Conservation (phyloP, 2,329 filamentous ascomycete species). For the Byssochlamys sp. region DNA sequence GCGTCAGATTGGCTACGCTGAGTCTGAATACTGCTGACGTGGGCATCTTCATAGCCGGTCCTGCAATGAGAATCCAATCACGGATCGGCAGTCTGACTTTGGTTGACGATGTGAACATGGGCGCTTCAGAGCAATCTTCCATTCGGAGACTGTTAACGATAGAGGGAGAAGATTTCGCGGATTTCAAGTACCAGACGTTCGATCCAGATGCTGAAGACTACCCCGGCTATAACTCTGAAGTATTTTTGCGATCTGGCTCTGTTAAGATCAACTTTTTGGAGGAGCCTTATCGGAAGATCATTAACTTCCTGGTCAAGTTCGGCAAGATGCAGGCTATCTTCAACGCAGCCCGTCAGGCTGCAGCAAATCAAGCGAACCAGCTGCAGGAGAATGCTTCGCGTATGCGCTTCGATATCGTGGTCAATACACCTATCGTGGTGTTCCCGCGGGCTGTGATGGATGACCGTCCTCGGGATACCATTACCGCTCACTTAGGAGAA, state of each 20-base stretch:
- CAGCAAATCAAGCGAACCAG: conserved; percentile 84
- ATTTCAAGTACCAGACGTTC: conserved; percentile 96
- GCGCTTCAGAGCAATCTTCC: conserved; percentile 69
- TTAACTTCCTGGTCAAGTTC: conserved; percentile 96
- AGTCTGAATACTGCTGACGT: conserved; percentile 88
- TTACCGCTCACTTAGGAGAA: conserved; percentile 90
- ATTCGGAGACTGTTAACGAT: conserved; percentile 85
- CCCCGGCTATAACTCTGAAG: conserved; percentile 86
- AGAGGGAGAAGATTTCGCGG: conserved; percentile 86
- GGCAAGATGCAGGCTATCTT: conserved; percentile 99
- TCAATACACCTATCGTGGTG: conserved; percentile 91
- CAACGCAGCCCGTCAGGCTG: conserved; percentile 89
- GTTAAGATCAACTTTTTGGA: conserved; percentile 95
- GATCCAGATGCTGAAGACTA: conserved; percentile 67
- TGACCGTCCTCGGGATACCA: conserved; percentile 63
- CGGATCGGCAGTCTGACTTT: conserved; percentile 79
- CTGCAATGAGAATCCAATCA: conserved; percentile 77
- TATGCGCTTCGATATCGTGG: conserved; percentile 84
- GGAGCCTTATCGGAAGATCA: conserved; percentile 94
- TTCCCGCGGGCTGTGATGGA: conserved; percentile 72
- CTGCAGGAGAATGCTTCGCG: conserved; percentile 82
- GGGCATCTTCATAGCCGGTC: conserved; percentile 75
- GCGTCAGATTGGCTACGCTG: conserved; percentile 82
- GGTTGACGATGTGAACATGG: conserved; percentile 86
- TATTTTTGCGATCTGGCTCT: conserved; percentile 82